Percentiles rank a stretch among this genome's conserved stretches.
Conservation (phyloP, 129 eudicot genomes). For the Ambrosia artemisiifolia region DNA sequence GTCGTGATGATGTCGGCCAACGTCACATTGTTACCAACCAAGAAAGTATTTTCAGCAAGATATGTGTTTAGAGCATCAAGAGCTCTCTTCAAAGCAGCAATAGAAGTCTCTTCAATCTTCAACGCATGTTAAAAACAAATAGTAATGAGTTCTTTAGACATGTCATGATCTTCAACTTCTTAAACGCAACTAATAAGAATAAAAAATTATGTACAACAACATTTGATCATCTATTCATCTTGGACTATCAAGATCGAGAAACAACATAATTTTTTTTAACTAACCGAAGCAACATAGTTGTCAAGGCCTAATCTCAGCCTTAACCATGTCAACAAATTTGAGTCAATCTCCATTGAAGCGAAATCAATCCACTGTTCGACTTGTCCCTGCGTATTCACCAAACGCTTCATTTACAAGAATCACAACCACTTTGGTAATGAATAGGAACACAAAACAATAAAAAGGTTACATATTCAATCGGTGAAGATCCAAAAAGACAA, state of each 20-base stretch:
- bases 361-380: slow-evolving; percentile 77
- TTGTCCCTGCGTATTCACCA: slow-evolving; percentile 33
- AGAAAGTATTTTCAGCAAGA: slow-evolving; percentile 52
- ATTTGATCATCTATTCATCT: neutral
- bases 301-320: slow-evolving; percentile 37
- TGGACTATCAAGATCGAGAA: no score
- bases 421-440: neutral
- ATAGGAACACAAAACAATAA: neutral
- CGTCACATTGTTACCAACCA: slow-evolving; percentile 61
- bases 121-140: neutral
- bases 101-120: slow-evolving; percentile 78
- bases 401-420: neutral
- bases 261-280: no score
- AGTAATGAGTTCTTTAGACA: neutral
- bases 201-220: neutral
- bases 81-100: slow-evolving; percentile 63
- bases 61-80: slow-evolving; percentile 41
- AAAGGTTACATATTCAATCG: slow-evolving; percentile 61
- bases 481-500: slow-evolving; percentile 70
- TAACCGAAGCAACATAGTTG: slow-evolving; percentile 12
- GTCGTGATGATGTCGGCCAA: slow-evolving; percentile 67
- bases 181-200: no score
- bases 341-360: slow-evolving; percentile 53
- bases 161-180: neutral
- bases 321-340: slow-evolving; percentile 31